Conservation (phyloP, 495 filamentous ascomycete species). For the Daldinia caldariorum region DNA sequence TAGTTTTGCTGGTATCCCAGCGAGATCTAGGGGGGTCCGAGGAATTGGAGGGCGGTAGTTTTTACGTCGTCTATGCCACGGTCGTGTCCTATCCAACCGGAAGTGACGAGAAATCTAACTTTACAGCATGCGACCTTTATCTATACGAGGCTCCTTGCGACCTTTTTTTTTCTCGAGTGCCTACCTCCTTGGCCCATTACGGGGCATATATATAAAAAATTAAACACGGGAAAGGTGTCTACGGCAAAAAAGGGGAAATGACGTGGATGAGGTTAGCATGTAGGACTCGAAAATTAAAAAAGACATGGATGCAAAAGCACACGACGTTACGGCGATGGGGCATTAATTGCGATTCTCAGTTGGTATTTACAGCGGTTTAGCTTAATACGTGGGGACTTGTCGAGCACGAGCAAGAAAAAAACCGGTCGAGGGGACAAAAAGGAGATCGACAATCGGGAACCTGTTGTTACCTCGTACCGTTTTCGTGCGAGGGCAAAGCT, state of each 20-base stretch:
- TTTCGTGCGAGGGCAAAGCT: conserved; percentile 11
- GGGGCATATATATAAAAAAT: conserved; percentile 37
- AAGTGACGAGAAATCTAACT: conserved; percentile 1
- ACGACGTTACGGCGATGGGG: conserved; percentile 29
- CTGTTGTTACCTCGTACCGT: background rate
- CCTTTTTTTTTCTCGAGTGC: conserved; percentile 6
- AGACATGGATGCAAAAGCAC: conserved; percentile 16
- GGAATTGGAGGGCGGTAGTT: conserved; percentile 10
- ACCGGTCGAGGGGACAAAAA: too few relatives aligned
- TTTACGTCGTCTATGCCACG: background rate
- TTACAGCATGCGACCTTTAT: background rate
- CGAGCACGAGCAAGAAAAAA: conserved; percentile 4
- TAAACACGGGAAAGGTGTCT: conserved; percentile 20
- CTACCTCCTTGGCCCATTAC: conserved; percentile 3
- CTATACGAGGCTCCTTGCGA: background rate
- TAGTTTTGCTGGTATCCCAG: conserved; percentile 12
- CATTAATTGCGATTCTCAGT: conserved; percentile 32
- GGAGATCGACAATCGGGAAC: conserved; percentile 11
- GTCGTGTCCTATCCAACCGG: conserved; percentile 2
- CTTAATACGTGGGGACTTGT: conserved; percentile 17
- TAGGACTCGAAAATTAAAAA: conserved; percentile 10
- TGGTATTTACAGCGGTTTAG: conserved; percentile 30
- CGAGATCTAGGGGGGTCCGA: conserved; percentile 10
- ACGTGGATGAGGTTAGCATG: conserved; percentile 29
- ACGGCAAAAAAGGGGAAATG: conserved; percentile 21